Base-by-base conservation (phyloP, 2,329 filamentous ascomycete genomes). In the Fusarium sp. region DNA sequence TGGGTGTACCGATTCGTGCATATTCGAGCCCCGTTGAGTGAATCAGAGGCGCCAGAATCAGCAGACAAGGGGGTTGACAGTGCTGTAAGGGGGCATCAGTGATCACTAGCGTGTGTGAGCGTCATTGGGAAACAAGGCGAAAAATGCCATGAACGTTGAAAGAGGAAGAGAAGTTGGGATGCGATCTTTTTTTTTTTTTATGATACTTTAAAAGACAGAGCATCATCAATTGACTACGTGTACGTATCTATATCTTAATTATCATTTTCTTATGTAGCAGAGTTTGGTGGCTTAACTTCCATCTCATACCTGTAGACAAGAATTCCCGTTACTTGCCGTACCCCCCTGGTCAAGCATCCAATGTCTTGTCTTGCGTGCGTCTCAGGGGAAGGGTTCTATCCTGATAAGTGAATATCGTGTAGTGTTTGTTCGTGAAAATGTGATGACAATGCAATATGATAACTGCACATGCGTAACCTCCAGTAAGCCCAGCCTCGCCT, bases 1-100 rank as follows among this genome's bases (percentile, higher is more conserved):
- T 41, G 42, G 46, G 33, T 39, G 53, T 63, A 71, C 61, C 70
- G 75, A 62, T 76, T 75, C 47, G 39, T 77, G 72, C 70, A 77
- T 77, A 71, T 63, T 57, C 29, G 41, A 49, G 35, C 60, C 70
- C 66, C 62, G 64, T 54, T 73, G 57, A 47, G 46, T 68, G 62
- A 62, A 71, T 73, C 38, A 44, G 46, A 42, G 38, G 44, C 45
- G 63, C 57, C 50, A 55, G 27, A 46, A 56, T 58, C 62, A 61
- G 55, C 35, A 58, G 49, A 53, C 38, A 62, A 64, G 44, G 65
- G 70, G 67, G 67, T 46, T 63, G 60, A 49, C 55, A 65, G 63
- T 62, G 70, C 68, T 74, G 71, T 74, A 73, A 73, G 71, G 71
- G 64, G 71, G 71, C 41, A 33, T 39, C 33, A 39, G 22, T n/a